Conservation (phyloP, 2,329 filamentous ascomycete genomes). For the Calonectria naviculata region DNA sequence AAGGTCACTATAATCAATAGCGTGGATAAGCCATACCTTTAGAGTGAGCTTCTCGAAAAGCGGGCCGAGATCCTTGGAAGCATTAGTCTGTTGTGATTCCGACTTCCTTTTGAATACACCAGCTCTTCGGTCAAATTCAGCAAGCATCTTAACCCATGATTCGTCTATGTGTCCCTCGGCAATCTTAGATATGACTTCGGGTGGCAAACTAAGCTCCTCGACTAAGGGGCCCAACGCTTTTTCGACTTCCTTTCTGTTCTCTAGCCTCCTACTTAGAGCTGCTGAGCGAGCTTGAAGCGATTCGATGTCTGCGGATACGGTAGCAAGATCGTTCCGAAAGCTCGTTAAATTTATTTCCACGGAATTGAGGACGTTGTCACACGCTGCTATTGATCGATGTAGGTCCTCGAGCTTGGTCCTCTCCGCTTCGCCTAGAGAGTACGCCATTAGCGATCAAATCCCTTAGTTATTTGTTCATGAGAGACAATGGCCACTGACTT, state of each 20-base stretch:
- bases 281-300: conserved; percentile 88
- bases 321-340: conserved; percentile 92
- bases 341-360: conserved; percentile 93
- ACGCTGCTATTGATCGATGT: conserved; percentile 88
- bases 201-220: conserved; percentile 91
- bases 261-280: conserved; percentile 83
- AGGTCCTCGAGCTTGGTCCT: conserved; percentile 89
- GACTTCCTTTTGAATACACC: conserved; percentile 76
- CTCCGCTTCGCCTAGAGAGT: conserved; percentile 75
- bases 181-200: conserved; percentile 85
- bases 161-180: conserved; percentile 92
- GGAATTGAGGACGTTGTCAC: conserved; percentile 92
- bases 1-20: neutral
- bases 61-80: conserved; percentile 84
- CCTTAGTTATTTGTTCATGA: too few species aligned
- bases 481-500: conserved; percentile 67
- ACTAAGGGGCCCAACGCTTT: conserved; percentile 88
- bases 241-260: conserved; percentile 91
- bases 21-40: conserved; percentile 65
- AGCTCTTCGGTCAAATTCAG: conserved; percentile 84
- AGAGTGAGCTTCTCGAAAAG: conserved; percentile 85
- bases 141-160: conserved; percentile 83
- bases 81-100: conserved; percentile 74
- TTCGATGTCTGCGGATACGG: conserved; percentile 95
- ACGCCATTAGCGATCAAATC: neutral